These are phyloP conservation scores for Zygoascus flipseniorum DNA, from an alignment of 805 yeast species.

Conservation along the genomic window DNA sequence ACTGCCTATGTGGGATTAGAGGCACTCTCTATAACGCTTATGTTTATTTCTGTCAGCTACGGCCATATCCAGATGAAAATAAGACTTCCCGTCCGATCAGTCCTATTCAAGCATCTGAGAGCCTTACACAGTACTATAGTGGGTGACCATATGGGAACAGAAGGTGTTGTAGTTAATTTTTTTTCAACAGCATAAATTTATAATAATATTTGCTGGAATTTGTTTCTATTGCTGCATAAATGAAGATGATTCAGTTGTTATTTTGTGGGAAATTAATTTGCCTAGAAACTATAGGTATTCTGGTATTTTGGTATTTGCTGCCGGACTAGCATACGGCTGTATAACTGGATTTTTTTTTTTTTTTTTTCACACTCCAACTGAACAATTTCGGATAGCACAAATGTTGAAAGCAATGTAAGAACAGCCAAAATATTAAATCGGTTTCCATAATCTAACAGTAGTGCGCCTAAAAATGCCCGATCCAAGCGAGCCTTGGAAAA, in stretches of 20 bases:
- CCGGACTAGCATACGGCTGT: neutral
- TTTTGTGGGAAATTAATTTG: too few relatives aligned
- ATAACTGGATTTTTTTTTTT: neutral
- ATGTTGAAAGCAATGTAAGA: constrained; percentile 33
- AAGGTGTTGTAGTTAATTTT: neutral
- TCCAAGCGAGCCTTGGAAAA: constrained; percentile 89
- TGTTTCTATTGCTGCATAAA: neutral
- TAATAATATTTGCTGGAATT: neutral
- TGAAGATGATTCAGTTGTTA: too few relatives aligned
- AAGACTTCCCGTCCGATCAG: neutral
- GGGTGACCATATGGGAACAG: neutral
- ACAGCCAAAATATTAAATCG: neutral
- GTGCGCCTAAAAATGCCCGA: constrained; percentile 80
- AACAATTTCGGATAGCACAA: constrained; percentile 1
- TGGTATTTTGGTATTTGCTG: neutral
- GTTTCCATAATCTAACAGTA: neutral
- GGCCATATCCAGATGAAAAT: neutral
- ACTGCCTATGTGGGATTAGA: too few relatives aligned
- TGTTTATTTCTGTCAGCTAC: neutral
- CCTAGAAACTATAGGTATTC: neutral
- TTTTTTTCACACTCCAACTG: neutral
- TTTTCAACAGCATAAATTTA: neutral
- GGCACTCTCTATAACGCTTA: too few relatives aligned
- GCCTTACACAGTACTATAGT: neutral
- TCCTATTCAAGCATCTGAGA: neutral